These are phyloP conservation scores for Carex littledalei DNA, from an alignment of 176 grass and related monocot genomes.

Conservation along the genomic window DNA sequence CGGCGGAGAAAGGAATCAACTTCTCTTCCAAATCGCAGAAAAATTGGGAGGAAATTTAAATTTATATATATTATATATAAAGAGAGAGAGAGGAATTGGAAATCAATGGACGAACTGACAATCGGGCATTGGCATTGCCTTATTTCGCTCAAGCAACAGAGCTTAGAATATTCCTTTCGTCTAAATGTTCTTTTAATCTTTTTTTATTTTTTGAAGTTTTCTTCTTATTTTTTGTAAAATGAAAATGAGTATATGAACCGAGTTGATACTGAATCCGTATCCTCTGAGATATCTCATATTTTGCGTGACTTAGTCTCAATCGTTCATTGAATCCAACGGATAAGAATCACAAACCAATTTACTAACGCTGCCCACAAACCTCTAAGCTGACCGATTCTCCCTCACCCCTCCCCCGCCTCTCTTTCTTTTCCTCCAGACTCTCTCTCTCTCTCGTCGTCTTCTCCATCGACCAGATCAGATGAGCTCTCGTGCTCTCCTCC, in stretches of 20 bases:
- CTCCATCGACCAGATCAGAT: too few relatives aligned
- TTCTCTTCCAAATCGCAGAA: neutral
- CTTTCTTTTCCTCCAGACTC: too few relatives aligned
- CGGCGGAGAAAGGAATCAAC: neutral
- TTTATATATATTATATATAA: neutral
- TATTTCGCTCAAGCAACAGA: neutral
- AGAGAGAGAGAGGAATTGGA: neutral
- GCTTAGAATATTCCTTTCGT: neutral
- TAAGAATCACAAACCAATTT: too few relatives aligned
- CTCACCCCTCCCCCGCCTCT: too few relatives aligned
- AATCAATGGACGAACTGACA: neutral
- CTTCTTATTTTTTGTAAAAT: neutral
- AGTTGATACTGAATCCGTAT: neutral
- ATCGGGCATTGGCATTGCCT: neutral
- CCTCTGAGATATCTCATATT: too few relatives aligned
- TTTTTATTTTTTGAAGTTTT: neutral
- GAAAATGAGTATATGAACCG: neutral
- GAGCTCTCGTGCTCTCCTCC: too few relatives aligned
- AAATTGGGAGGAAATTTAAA: neutral
- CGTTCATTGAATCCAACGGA: too few relatives aligned
- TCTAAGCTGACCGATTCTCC: too few relatives aligned
- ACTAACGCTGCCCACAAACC: too few relatives aligned
- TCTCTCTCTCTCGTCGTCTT: too few relatives aligned
- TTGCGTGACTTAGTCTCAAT: too few relatives aligned
- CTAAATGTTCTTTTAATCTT: neutral